These are phyloP conservation scores for Taphrina deformans DNA, from an alignment of 1,139 yeast species.

Conservation along the genomic window DNA sequence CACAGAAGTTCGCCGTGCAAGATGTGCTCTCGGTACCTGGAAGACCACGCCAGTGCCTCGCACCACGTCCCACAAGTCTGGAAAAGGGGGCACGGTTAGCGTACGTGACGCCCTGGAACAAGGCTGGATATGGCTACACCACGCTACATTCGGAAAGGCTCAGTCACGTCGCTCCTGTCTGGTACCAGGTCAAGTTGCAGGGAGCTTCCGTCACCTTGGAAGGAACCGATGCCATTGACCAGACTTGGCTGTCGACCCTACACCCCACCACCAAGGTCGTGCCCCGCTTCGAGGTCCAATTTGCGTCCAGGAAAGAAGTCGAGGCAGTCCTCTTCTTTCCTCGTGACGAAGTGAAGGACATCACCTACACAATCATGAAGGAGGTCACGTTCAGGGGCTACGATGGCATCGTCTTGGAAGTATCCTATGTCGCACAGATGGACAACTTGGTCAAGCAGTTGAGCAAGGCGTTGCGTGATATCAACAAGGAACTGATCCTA, in stretches of 20 bases:
- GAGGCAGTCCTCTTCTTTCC: constrained; percentile 27
- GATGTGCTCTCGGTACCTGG: not conserved
- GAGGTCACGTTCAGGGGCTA: not conserved
- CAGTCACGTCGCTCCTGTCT: constrained; percentile 30
- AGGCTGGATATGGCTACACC: constrained; percentile 15
- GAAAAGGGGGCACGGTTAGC: not conserved
- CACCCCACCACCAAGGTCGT: constrained; percentile 11
- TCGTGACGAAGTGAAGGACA: constrained; percentile 5
- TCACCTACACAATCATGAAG: not conserved
- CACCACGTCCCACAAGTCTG: not conserved
- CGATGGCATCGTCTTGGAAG: constrained; percentile 14
- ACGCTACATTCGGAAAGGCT: constrained; percentile 7
- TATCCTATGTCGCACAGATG: constrained; percentile 13
- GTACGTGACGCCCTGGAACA: constrained; percentile 31
- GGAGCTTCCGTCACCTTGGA: constrained; percentile 3
- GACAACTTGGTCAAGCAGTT: constrained; percentile 10
- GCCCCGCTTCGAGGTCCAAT: constrained; percentile 22
- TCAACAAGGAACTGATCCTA: not conserved
- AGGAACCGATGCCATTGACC: constrained; percentile 6
- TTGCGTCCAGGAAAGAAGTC: not conserved
- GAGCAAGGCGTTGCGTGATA: not conserved
- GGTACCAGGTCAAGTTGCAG: constrained; percentile 17
- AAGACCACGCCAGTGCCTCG: not conserved
- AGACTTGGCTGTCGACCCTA: constrained; percentile 14
- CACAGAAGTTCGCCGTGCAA: not conserved